Base-by-base conservation (phyloP, 768 basidiomycete genomes). In the Terana coerulea region DNA sequence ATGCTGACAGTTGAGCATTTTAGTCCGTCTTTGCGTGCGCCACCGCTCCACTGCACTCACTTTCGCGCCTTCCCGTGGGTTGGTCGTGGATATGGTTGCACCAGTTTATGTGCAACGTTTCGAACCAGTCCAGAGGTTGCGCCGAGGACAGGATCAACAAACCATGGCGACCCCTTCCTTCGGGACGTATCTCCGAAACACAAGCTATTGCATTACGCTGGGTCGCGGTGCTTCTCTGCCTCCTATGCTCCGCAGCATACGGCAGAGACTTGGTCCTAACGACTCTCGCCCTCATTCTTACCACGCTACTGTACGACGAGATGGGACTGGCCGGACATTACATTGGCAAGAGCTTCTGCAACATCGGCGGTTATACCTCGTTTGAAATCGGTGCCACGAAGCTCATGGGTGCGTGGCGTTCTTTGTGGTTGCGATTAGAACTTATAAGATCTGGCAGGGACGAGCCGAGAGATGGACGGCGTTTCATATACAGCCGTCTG, bases 51-150 rank as follows among this genome's bases (percentile, higher is more conserved):
- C 30, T 48, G 3, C 33, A n/a, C n/a, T 42, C 47, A 8, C 8
- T 53, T 19, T 15, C 39, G 15, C 55, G 47, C 25, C 42, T 64
- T 8, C 24, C 30, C 10, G 49, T 47, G 10, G 33, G 45, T 43
- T 12, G 59, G 3, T 49, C 62, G 15, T 70, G 68, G 69, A 55
- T 66, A 5, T 69, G 67, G 67, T 35, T 65, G n/a, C 57, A 68
- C 47, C 57, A 63, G 8, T 56, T 70, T 10, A 64, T 65, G 44
- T 60, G 64, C 54, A 59, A 57, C 41, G 51, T 66, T 21, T 60
- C 68, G 4, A 70, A 70, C 49, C 69, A 70, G 50, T 59, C 55
- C 30, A 51, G 57, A 25, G 49, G 50, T 45, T 46, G 49, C 5
- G 58, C 53, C 9, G 69, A 70, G 47, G 69, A 70, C 31, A 39